Evolutionary conservation across 306 rosid genomes (phyloP).

Genomic region (Coriaria nepalensis): DNA sequence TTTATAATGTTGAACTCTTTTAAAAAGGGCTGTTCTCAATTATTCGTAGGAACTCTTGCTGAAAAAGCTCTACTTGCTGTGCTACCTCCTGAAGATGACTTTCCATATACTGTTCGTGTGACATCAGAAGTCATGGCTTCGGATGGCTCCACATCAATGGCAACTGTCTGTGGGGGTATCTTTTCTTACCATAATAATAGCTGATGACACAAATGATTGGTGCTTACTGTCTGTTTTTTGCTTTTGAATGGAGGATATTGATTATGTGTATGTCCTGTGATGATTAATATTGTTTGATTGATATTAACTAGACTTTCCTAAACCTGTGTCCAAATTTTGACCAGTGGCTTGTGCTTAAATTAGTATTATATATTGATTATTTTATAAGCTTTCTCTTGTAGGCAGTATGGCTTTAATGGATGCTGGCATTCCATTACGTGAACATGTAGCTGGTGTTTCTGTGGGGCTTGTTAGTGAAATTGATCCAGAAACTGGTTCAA

Average conservation of each 20-base stretch:
- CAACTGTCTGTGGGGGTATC: constrained; percentile 94
- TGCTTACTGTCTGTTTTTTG: too few species aligned
- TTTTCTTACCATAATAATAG: not conserved
- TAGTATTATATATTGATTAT: constrained; percentile 7
- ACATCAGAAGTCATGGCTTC: constrained; percentile 97
- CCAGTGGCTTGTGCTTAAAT: too few species aligned
- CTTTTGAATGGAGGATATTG: too few species aligned
- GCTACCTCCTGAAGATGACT: constrained; percentile 75
- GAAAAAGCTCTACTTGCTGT: constrained; percentile 97
- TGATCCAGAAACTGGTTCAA: constrained; percentile 63
- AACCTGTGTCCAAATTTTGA: too few species aligned
- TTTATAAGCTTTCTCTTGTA: constrained; percentile 23
- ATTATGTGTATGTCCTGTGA: too few species aligned
- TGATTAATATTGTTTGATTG: too few species aligned
- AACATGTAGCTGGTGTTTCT: constrained; percentile 93
- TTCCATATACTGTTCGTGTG: constrained; percentile 78
- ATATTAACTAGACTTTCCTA: too few species aligned
- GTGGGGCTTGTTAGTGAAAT: constrained; percentile 84
- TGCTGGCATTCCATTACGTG: constrained; percentile 79
- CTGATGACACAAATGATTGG: not conserved
- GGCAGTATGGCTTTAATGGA: constrained; percentile 96
- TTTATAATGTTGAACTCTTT: too few species aligned
- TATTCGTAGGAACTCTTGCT: constrained; percentile 73
- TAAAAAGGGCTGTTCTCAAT: constrained; percentile 4
- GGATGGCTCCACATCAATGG: constrained; percentile 99